Conservation (phyloP, 345 rosid genomes). For the Melaleuca alternifolia region DNA sequence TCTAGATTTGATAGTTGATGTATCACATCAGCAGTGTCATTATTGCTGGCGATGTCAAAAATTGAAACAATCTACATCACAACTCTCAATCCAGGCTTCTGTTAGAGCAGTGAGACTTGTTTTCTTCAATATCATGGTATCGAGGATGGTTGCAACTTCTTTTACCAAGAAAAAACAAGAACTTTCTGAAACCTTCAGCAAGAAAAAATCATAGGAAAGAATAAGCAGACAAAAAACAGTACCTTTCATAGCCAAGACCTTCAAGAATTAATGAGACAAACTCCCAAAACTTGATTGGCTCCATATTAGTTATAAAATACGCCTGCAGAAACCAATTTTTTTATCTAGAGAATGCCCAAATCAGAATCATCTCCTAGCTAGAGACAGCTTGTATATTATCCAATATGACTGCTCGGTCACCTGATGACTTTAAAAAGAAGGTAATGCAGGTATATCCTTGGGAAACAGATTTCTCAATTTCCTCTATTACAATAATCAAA, state of each 20-base stretch:
- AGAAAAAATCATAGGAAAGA: background rate
- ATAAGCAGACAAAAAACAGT: conserved; percentile 2
- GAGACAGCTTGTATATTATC: background rate
- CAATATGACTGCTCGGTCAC: background rate
- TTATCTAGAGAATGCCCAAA: conserved; percentile 3
- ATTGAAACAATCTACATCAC: background rate
- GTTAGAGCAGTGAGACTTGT: background rate
- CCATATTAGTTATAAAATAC: conserved; percentile 88
- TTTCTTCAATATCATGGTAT: background rate
- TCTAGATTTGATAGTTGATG: background rate
- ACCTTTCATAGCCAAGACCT: conserved; percentile 97
- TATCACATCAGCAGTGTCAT: background rate
- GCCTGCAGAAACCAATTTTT: conserved; percentile 39
- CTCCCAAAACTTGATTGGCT: conserved; percentile 90
- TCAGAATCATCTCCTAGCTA: background rate
- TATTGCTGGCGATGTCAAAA: background rate
- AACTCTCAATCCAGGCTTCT: background rate
- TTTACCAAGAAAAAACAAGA: background rate
- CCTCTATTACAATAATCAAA: background rate
- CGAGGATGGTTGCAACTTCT: background rate
- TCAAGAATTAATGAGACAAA: conserved; percentile 57
- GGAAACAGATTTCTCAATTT: background rate
- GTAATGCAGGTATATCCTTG: background rate
- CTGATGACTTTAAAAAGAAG: background rate
- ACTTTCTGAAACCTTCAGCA: background rate